Base-by-base conservation (phyloP, 2,329 filamentous ascomycete genomes). In the Colletotrichum noveboracense region DNA sequence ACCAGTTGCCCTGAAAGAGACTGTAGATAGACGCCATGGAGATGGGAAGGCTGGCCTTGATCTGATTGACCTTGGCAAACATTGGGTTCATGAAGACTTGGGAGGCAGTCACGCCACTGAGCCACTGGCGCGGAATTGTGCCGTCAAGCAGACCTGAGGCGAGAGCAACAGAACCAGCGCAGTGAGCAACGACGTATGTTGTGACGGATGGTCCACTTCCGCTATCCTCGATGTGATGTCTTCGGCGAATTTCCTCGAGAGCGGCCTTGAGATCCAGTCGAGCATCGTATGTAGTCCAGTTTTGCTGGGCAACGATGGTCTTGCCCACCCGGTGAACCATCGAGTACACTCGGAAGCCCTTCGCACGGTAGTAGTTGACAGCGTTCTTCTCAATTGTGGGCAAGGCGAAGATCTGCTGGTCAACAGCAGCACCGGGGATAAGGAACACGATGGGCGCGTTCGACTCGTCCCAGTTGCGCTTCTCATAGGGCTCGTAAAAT, bases 41-140 rank as follows among this genome's bases (percentile, higher is more conserved):
- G 3, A 91, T 78, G 0, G 89, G 89, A 1, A 85, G 81, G 4
- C 86, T 80, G 52, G 88, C 88, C 84, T 93, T 93, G 78, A 88
- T 83, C 80, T 87, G 85, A 82, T 93, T 93, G 75, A 87, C 80
- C 5, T 83, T 82, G 77, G 87, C 86, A 88, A 91, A 93, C 58
- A 90, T 85, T 1, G 91, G 90, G 81, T 93, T 90, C 86, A 92
- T 90, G 80, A 93, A 93, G 2, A 93, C 91, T 79, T 93, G 91
- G 30, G 88, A 91, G 79, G 87, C 89, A 0, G 88, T 89, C 62
- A 93, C 85, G 13, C 92, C 92, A 28, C 85, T 82, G 78, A 93
- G 86, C 90, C 91, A 93, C 38, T 82, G 80, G 0, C 87, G 77
- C 0, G 90, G 89, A 62, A 93, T 90, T 1, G 89, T 90, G 48